Percentiles rank a stretch among this genome's conserved stretches.
Evolutionary conservation across 2,329 filamentous ascomycete genomes (phyloP).

Genomic region (Pezizomycotina sp.): DNA sequence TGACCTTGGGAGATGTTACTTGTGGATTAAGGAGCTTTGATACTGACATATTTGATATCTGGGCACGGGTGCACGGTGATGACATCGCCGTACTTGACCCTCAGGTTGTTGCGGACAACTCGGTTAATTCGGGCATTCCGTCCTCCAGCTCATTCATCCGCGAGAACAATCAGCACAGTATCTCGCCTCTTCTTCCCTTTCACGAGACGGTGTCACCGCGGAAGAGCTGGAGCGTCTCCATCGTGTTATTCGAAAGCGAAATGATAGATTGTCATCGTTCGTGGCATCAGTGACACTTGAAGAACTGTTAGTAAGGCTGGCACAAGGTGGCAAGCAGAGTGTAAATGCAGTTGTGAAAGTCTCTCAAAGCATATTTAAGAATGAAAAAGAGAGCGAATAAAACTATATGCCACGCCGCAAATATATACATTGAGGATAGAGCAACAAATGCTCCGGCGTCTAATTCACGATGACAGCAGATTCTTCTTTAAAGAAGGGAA

Average conservation of each 20-base stretch:
- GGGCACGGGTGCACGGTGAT: conserved; percentile 95
- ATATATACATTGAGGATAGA: conserved; percentile 4
- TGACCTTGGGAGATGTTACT: conserved; percentile 20
- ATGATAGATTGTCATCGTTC: conserved; percentile 99
- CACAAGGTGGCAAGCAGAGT: too few species aligned
- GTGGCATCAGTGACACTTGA: conserved; percentile 86
- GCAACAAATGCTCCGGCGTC: neutral
- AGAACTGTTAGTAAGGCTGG: too few species aligned
- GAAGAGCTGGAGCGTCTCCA: conserved; percentile 97
- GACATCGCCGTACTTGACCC: conserved; percentile 90
- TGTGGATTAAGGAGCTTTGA: conserved; percentile 18
- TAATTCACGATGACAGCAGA: conserved; percentile 1
- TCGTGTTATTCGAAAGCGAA: conserved; percentile 92
- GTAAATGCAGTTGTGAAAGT: too few species aligned
- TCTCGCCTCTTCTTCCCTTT: conserved; percentile 99
- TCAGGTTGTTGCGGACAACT: conserved; percentile 92
- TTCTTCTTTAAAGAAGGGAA: conserved; percentile 4
- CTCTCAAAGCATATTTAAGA: too few species aligned
- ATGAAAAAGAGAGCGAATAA: too few species aligned
- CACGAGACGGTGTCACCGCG: conserved; percentile 93
- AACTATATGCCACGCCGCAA: too few species aligned
- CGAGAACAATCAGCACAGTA: conserved; percentile 90
- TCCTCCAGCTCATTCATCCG: conserved; percentile 97
- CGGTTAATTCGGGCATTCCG: conserved; percentile 95
- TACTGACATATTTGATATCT: conserved; percentile 97